These are phyloP conservation scores for Elsinoe batatas DNA, from an alignment of 2,329 filamentous ascomycete genomes.

Conservation along the genomic window DNA sequence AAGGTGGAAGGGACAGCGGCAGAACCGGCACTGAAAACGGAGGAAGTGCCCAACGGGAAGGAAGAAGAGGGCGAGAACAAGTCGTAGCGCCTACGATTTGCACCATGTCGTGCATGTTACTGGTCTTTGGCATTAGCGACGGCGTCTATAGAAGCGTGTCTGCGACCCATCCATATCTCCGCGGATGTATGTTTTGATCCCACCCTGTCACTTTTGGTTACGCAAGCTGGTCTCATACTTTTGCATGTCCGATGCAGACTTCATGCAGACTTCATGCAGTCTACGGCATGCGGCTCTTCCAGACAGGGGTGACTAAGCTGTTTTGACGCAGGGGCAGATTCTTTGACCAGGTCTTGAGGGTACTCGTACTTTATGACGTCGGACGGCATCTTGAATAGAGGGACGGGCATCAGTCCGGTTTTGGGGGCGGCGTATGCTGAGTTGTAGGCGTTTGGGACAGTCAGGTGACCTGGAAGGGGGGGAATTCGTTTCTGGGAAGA, in stretches of 20 bases:
- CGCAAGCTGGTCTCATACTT: background rate
- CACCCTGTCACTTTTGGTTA: background rate
- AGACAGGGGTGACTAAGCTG: slow-evolving; percentile 1
- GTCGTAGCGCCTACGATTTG: background rate
- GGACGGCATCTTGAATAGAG: slow-evolving; percentile 28
- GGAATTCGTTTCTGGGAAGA: background rate
- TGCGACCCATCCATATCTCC: background rate
- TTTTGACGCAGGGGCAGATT: background rate
- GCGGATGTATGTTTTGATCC: background rate
- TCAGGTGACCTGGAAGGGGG: background rate
- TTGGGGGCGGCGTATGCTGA: slow-evolving; percentile 1
- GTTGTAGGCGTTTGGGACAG: background rate
- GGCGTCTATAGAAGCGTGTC: slow-evolving; percentile 4
- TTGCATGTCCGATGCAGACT: no score
- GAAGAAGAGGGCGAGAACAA: background rate
- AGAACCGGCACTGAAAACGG: background rate
- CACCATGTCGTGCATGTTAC: background rate
- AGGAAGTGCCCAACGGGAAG: background rate
- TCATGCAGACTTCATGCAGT: background rate
- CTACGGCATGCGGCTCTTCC: slow-evolving; percentile 6
- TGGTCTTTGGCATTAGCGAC: slow-evolving; percentile 3
- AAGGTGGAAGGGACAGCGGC: background rate
- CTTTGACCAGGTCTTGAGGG: slow-evolving; percentile 16
- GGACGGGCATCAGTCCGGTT: slow-evolving; percentile 16
- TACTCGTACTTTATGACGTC: slow-evolving; percentile 32